Base-by-base conservation (phyloP, 768 basidiomycete genomes). In the Tricholoma terreum region DNA sequence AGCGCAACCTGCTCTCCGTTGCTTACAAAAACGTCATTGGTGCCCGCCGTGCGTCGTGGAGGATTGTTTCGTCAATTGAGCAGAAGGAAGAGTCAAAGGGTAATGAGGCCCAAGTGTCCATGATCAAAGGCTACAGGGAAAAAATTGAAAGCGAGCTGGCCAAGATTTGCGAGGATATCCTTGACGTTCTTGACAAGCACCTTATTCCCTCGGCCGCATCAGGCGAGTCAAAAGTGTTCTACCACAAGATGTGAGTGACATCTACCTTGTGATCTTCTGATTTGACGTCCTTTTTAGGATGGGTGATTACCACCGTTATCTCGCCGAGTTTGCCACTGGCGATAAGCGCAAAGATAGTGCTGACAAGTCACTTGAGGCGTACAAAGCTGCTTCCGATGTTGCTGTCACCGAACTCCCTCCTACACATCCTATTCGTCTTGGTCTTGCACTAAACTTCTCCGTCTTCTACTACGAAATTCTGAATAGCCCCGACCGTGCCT, bases 401-500 rank as follows among this genome's bases (percentile, higher is more conserved):
- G 95, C 95, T 65, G 90, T 95, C 67, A 94, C 89, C 51, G 93
- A 97, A 77, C 89, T 98, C 43, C 93, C 89, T 22, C 90, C 92
- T 30, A 97, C 94, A 71, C 95, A 97, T 79, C 95, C 94, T 61
- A 98, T 98, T 77, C 94, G 95, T 69, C 92, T 98, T 61, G 96
- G 96, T 75, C 90, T 98, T 55, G 95, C 95, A 46, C 84, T 98
- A 70, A 98, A 98, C 85, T 98, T 98, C 86, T 97, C 94, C 54
- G 95, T 98, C 50, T 98, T 98, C 84, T 98, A 98, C 85, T 97
- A 97, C 80, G 95, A 98, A 77, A 97, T 98, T 73, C 87, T 97
- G 75, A 97, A 97, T 86, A 91, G 90, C 76, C 94, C 96, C 65
- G 95, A 97, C 77, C 92, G 94, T 75, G 96, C 96, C 52, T 97